Base-by-base conservation (phyloP, 1,139 yeast genomes). In the Scheffersomyces parashehatae region DNA sequence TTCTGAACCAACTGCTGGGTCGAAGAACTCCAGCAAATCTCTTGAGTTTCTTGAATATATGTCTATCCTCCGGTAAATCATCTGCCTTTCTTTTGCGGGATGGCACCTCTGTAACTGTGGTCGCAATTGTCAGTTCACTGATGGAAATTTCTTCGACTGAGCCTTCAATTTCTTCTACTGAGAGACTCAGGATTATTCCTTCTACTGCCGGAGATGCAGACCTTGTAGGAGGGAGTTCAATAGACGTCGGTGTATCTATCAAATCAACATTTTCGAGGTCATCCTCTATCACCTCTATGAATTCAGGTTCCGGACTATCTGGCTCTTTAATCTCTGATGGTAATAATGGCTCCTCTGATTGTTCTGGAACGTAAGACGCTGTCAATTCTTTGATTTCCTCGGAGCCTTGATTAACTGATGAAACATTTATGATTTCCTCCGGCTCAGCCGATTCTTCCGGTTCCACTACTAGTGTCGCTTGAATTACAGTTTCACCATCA, bases 371-470 rank as follows among this genome's bases (percentile, higher is more conserved):
- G 26, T 31, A 13, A 4, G 16, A 30, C 12, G 20, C 20, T 11
- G 11, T 31, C 20, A 31, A 31, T 20, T 5, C 26, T 20, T 20
- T 6, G 5, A 20, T 20, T 20, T 20, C 26, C 7, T 20, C 26
- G 26, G 8, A 6, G 26, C 7, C 8, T 6, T 10, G 11, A 31
- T 14, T 31, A 2, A 1, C 14, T 13, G 14, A 13, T 13, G 14
- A 11, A n/a, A 8, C 15, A 33, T 12, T 26, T 20, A 48, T 50
- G 35, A 37, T 39, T 11, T 40, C 44, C 15, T 50, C 55, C n/a
- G 40, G 37, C 11, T 45, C 45, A 5, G 28, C 13, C 20, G 16
- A 11, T 14, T 45, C 44, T 12, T 40, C 45, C 14, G 38, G 29
- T 35, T 40, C 43, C 12, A 20, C 28, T n/a, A 32, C 28, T 15